Conservation (phyloP, 495 filamentous ascomycete genomes). For the Penicillium crystallinum region DNA sequence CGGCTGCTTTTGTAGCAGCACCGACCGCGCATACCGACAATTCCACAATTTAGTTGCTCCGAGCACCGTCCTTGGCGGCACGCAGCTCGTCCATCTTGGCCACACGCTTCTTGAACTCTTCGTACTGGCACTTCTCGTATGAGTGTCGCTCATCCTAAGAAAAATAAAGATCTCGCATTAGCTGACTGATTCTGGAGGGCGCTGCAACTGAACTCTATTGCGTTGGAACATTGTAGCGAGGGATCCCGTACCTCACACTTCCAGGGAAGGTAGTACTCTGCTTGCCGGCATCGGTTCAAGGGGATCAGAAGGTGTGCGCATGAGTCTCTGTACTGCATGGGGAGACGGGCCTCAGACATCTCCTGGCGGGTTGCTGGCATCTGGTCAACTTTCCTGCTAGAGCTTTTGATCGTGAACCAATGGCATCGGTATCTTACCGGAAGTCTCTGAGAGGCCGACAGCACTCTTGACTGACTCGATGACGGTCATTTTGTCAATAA, state of each 20-base stretch:
- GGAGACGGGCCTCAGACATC: constrained; percentile 87
- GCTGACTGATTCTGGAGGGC: background rate
- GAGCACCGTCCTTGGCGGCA: constrained; percentile 74
- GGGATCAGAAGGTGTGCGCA: constrained; percentile 93
- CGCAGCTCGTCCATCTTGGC: constrained; percentile 97
- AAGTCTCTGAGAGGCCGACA: constrained; percentile 43
- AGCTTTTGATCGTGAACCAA: constrained; percentile 15
- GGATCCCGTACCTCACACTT: constrained; percentile 78
- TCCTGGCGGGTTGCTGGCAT: constrained; percentile 71
- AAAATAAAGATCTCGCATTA: background rate
- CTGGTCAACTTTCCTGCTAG: constrained; percentile 20
- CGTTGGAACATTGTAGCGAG: background rate
- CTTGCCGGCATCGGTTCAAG: constrained; percentile 86
- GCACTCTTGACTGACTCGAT: constrained; percentile 51
- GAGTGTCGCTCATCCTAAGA: constrained; percentile 83
- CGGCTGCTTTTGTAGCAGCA: constrained; percentile 27
- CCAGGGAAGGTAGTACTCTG: constrained; percentile 94
- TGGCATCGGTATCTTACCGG: constrained; percentile 33
- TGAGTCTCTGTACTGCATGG: constrained; percentile 85
- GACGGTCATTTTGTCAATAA: constrained; percentile 39
- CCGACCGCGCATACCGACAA: constrained; percentile 12
- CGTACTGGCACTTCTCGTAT: constrained; percentile 99
- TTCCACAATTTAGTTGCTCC: constrained; percentile 69
- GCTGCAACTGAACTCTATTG: background rate
- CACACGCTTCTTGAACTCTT: constrained; percentile 96